These are phyloP conservation scores for Plenodomus tracheiphilus DNA, from an alignment of 2,329 filamentous ascomycete species.

Conservation along the genomic window DNA sequence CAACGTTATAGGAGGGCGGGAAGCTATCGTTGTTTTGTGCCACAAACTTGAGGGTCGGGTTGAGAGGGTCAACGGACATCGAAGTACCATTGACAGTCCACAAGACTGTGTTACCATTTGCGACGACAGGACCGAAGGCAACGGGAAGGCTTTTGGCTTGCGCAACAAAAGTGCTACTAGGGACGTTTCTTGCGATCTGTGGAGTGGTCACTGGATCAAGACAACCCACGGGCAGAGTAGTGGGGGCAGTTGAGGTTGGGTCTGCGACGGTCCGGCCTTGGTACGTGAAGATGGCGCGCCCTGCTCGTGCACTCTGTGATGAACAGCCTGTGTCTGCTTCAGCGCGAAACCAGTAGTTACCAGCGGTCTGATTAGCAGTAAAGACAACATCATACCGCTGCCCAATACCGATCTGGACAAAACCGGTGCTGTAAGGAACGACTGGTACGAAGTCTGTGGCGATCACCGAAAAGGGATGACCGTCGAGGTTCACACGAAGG, in stretches of 20 bases:
- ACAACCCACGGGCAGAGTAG: slow-evolving; percentile 35
- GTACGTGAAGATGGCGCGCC: slow-evolving; percentile 48
- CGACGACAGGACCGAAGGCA: slow-evolving; percentile 33
- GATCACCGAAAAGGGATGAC: slow-evolving; percentile 38
- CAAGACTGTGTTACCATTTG: slow-evolving; percentile 31
- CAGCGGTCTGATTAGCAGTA: slow-evolving; percentile 35
- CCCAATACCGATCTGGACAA: slow-evolving; percentile 46
- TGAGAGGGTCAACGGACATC: slow-evolving; percentile 52
- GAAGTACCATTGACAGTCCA: slow-evolving; percentile 50
- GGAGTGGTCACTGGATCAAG: slow-evolving; percentile 41
- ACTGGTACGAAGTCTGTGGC: slow-evolving; percentile 38
- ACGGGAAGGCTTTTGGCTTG: slow-evolving; percentile 33
- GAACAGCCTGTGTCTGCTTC: slow-evolving; percentile 26
- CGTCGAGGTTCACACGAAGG: slow-evolving; percentile 33
- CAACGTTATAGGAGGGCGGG: slow-evolving; percentile 47
- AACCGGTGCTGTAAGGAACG: slow-evolving; percentile 39
- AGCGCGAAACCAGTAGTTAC: slow-evolving; percentile 43
- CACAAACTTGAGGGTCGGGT: slow-evolving; percentile 53
- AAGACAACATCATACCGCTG: slow-evolving; percentile 44
- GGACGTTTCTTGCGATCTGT: slow-evolving; percentile 41
- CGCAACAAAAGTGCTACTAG: slow-evolving; percentile 29
- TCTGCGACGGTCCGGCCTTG: slow-evolving; percentile 37
- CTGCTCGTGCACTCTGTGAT: slow-evolving; percentile 23
- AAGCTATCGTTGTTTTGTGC: slow-evolving; percentile 47
- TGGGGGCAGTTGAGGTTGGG: slow-evolving; percentile 34